Percentiles rank a stretch among this genome's conserved stretches.
phyloP scores from a whole-genome alignment of 805 yeast species.

The Candida maesae region DNA sequence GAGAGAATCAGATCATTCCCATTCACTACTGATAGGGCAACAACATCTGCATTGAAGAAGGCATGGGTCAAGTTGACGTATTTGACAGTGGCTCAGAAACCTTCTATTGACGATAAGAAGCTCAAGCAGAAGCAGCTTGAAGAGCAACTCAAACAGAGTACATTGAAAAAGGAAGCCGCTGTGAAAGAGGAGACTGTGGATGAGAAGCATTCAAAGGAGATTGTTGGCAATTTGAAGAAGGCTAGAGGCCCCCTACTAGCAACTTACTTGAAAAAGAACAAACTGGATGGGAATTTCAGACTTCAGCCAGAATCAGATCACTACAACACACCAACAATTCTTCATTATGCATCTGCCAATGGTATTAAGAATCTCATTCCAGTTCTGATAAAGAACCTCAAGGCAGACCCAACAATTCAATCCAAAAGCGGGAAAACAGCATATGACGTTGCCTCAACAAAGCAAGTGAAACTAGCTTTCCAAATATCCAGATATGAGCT shows the following conservation, averaged over 20 bases:
- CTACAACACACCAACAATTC: slow-evolving; percentile 59
- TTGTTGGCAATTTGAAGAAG: slow-evolving; percentile 58
- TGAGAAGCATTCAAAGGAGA: slow-evolving; percentile 54
- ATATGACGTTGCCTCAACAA: slow-evolving; percentile 55
- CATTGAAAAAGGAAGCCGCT: slow-evolving; percentile 24
- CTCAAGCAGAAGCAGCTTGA: slow-evolving; percentile 27
- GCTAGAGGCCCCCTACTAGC: slow-evolving; percentile 75
- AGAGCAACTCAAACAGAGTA: slow-evolving; percentile 29
- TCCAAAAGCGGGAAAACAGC: slow-evolving; percentile 57
- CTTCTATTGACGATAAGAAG: slow-evolving; percentile 37
- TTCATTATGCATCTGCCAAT: slow-evolving; percentile 73
- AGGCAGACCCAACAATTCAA: slow-evolving; percentile 62
- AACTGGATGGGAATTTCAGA: slow-evolving; percentile 46
- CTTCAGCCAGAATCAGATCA: slow-evolving; percentile 55
- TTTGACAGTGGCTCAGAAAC: slow-evolving; percentile 50
- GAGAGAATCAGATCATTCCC: slow-evolving; percentile 69
- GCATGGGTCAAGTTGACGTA: slow-evolving; percentile 81
- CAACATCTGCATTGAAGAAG: slow-evolving; percentile 69
- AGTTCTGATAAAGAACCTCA: slow-evolving; percentile 55
- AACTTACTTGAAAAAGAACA: slow-evolving; percentile 55
- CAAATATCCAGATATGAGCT: slow-evolving; percentile 62
- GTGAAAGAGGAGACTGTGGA: slow-evolving; percentile 28
- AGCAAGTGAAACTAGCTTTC: slow-evolving; percentile 49
- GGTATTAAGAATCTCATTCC: slow-evolving; percentile 64
- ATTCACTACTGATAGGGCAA: slow-evolving; percentile 86